phyloP scores from a whole-genome alignment of 805 yeast genomes.

The Kodamaea jinghongensis region DNA sequence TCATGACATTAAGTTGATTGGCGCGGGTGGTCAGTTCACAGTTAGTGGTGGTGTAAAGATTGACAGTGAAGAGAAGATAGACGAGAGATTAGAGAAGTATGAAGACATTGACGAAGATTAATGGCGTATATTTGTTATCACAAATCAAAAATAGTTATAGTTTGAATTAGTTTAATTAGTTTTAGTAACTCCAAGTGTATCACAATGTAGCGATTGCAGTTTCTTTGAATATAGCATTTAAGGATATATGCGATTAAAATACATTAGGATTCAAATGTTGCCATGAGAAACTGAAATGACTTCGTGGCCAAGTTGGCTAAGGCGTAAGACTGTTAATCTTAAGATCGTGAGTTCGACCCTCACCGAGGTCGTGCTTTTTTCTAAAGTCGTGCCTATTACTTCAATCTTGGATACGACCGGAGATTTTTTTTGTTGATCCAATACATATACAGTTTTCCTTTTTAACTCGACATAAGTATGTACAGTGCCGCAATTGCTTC shows the following conservation, averaged over 20 bases:
- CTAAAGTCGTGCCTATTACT: neutral
- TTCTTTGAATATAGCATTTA: too few relatives aligned
- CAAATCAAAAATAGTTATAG: too few relatives aligned
- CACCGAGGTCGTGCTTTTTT: conserved; percentile 13
- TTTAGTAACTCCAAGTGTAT: too few relatives aligned
- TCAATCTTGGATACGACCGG: neutral
- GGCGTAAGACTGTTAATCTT: conserved; percentile 28
- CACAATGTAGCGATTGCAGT: too few relatives aligned
- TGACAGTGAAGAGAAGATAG: conserved; percentile 48
- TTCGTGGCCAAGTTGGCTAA: conserved; percentile 32
- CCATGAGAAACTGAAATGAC: conserved; percentile 17
- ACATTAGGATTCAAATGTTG: too few relatives aligned
- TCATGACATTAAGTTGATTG: conserved; percentile 65
- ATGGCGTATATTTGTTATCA: too few relatives aligned
- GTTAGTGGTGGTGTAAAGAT: conserved; percentile 79
- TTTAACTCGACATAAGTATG: conserved; percentile 4
- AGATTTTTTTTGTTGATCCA: neutral
- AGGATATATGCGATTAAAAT: too few relatives aligned
- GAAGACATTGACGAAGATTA: conserved; percentile 46
- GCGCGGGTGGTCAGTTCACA: conserved; percentile 98
- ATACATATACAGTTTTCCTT: neutral
- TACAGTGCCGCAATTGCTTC: conserved; percentile 7
- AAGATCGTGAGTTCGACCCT: conserved; percentile 28
- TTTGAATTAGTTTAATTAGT: neutral
- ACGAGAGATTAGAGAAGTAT: conserved; percentile 48